phyloP scores from a whole-genome alignment of 106 monocot species.

The Xerophyta viscosa region DNA sequence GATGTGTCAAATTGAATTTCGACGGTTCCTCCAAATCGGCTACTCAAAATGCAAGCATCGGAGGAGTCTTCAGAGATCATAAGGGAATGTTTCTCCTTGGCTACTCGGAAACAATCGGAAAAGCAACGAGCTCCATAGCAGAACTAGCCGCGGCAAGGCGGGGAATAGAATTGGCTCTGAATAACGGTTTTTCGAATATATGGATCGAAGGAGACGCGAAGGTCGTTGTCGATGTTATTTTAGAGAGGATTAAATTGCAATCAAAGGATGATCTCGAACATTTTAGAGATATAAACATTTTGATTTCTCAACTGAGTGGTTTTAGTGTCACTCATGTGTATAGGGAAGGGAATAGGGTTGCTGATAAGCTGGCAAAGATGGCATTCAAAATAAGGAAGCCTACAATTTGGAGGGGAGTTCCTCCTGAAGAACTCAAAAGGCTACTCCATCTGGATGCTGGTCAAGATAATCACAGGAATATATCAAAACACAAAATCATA shows the following conservation, averaged over 20 bases:
- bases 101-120: conserved; percentile 38
- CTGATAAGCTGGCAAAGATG: conserved; percentile 35
- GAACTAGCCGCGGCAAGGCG: conserved; percentile 44
- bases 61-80: conserved; percentile 47
- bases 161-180: conserved; percentile 36
- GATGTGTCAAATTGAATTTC: conserved; percentile 46
- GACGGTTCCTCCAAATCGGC: conserved; percentile 36
- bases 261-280: conserved; percentile 26
- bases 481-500: too few relatives aligned
- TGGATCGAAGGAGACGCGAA: conserved; percentile 55
- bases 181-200: conserved; percentile 27
- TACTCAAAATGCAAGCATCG: conserved; percentile 40
- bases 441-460: conserved; percentile 30
- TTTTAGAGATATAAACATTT: conserved; percentile 19
- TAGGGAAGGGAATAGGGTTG: conserved; percentile 40
- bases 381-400: conserved; percentile 20
- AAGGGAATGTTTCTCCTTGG: conserved; percentile 43
- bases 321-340: conserved; percentile 32
- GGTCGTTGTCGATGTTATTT: conserved; percentile 26
- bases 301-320: conserved; percentile 22
- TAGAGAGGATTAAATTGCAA: conserved; percentile 1
- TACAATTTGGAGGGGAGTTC: conserved; percentile 26
- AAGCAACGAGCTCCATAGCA: conserved; percentile 45
- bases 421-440: conserved; percentile 23
- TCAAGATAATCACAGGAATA: too few relatives aligned